A percentile compares a stretch with the other conserved stretches of the same genome.
These are phyloP conservation scores for Tilletia horrida DNA, from an alignment of 1,284 basidiomycete species.

Conservation along the genomic window DNA sequence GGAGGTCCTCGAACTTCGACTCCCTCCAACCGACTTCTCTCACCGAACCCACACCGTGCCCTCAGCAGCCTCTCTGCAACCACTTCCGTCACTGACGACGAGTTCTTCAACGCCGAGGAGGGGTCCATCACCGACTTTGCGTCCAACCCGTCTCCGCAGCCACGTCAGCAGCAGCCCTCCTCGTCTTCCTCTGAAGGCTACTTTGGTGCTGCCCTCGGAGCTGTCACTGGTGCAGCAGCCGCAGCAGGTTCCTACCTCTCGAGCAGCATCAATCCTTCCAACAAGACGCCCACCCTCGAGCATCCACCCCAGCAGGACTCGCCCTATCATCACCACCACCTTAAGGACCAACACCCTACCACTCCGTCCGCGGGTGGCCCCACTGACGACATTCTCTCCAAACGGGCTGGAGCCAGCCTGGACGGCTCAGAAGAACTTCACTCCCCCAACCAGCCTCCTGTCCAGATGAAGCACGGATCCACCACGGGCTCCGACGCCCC, in stretches of 20 bases:
- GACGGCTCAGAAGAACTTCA: constrained; percentile 14
- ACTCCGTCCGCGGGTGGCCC: not conserved
- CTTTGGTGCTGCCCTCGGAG: constrained; percentile 42
- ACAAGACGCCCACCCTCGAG: not conserved
- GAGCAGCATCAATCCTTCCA: constrained; percentile 20
- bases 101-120: constrained; percentile 29
- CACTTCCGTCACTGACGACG: constrained; percentile 3
- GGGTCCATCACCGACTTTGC: not conserved
- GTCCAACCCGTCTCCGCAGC: not conserved
- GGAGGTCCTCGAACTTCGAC: not conserved
- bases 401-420: not conserved
- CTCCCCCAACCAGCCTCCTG: constrained; percentile 4
- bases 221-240: constrained; percentile 40
- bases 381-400: not conserved
- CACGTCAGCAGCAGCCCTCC: not conserved
- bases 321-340: too few relatives aligned
- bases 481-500: constrained; percentile 6
- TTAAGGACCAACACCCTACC: not conserved
- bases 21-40: not conserved
- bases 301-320: constrained; percentile 1
- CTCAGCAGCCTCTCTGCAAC: not conserved
- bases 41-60: not conserved
- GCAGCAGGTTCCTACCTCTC: constrained; percentile 40
- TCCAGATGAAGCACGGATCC: constrained; percentile 2
- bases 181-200: constrained; percentile 22